These are phyloP conservation scores for Neurospora sp. DNA, from an alignment of 495 filamentous ascomycete genomes.

Conservation along the genomic window DNA sequence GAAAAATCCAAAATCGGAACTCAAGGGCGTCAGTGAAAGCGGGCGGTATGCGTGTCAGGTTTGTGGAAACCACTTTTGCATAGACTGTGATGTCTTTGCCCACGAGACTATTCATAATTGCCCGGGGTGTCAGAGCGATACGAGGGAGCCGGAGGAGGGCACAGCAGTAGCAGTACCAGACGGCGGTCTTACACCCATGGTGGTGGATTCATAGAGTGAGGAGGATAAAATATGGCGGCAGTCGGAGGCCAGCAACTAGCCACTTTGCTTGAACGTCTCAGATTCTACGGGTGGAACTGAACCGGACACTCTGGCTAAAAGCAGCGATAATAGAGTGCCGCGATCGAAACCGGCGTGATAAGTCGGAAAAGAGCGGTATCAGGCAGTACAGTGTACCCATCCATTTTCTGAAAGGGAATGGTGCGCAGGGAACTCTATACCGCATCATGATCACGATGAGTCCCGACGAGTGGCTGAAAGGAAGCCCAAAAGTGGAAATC, in stretches of 20 bases:
- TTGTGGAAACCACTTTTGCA: constrained; percentile 86
- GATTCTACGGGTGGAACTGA: background rate
- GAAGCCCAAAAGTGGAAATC: background rate
- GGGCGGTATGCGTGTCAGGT: constrained; percentile 78
- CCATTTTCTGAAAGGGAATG: background rate
- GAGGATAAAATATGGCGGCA: background rate
- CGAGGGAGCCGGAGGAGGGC: constrained; percentile 8
- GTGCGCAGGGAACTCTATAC: background rate
- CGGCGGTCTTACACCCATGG: constrained; percentile 19
- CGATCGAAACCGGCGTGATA: background rate
- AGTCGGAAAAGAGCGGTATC: background rate
- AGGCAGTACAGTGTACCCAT: background rate
- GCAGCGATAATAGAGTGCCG: background rate
- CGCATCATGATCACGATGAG: background rate
- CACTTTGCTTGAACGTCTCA: background rate
- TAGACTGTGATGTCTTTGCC: constrained; percentile 92
- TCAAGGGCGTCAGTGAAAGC: constrained; percentile 69
- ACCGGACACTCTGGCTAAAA: background rate
- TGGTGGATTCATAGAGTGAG: constrained; percentile 22
- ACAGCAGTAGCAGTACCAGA: background rate
- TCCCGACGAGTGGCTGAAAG: background rate
- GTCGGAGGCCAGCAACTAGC: background rate
- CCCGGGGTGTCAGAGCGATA: constrained; percentile 76
- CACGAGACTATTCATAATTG: constrained; percentile 94
- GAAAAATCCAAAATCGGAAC: constrained; percentile 5